phyloP scores from a whole-genome alignment of 352 stramenopile genomes.

The Pythium myriotylum region DNA sequence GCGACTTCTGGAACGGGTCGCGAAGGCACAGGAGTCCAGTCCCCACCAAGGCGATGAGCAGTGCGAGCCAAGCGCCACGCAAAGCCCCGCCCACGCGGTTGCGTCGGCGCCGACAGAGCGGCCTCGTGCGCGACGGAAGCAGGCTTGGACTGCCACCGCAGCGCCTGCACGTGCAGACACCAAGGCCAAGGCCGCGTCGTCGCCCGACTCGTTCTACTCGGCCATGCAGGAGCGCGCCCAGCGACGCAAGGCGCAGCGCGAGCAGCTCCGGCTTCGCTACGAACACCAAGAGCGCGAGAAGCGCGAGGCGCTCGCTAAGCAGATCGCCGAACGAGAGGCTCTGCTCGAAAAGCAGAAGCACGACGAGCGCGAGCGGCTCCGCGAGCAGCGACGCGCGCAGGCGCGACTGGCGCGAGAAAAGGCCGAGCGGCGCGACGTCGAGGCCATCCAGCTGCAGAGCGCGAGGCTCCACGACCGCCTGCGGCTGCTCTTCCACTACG shows the following conservation, averaged over 20 bases:
- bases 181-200: background rate
- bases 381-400: conserved; percentile 43
- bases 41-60: no score
- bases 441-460: conserved; percentile 31
- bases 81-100: no score
- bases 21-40: background rate
- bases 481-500: conserved; percentile 57
- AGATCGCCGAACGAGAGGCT: conserved; percentile 47
- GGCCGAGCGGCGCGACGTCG: conserved; percentile 32
- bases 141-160: background rate
- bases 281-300: conserved; percentile 55
- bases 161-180: background rate
- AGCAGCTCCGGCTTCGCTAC: conserved; percentile 55
- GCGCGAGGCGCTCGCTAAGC: conserved; percentile 35
- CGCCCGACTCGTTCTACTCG: conserved; percentile 46
- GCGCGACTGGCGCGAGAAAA: conserved; percentile 34
- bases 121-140: background rate
- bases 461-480: conserved; percentile 37
- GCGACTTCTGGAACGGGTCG: conserved; percentile 20
- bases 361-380: conserved; percentile 36
- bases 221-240: conserved; percentile 57
- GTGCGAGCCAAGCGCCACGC: no score
- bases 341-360: conserved; percentile 39
- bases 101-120: background rate
- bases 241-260: conserved; percentile 59